Base-by-base conservation (phyloP, 257 asterid genomes). In the Eucommia ulmoides region DNA sequence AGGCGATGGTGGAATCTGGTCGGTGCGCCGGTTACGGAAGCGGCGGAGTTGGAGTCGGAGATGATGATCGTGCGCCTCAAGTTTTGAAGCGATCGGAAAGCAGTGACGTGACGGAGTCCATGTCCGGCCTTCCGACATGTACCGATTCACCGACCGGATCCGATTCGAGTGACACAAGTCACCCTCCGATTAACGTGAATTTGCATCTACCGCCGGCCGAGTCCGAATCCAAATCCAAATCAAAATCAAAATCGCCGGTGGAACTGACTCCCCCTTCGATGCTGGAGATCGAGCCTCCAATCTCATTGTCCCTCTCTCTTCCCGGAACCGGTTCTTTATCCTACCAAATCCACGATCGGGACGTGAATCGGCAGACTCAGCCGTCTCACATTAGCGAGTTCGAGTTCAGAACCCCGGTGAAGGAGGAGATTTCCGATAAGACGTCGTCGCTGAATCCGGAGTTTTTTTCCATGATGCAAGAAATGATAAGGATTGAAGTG, bases 401-500 rank as follows among this genome's bases (percentile, higher is more conserved):
- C 51, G 19, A 7, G n/a, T 17, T 55, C 24, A 59, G 38, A 19
- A 47, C 54, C 49, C 22, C 23, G 24, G 45, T 41, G 16, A 6
- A 19, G 24, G 53, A 48, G 48, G 58, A 15, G 24, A 41, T 18
- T 51, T 53, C 45, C 56, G 50, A 42, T 23, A 54, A 25, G 24
- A 24, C 62, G 1, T 10, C 14, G 60, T 14, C 52, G 48, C 56
- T 72, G 19, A 53, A 42, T 38, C 57, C 73, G 3, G 75, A 72
- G 45, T 57, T 69, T 2, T 45, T 42, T 33, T 51, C 62, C 1
- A 23, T 69, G 44, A 52, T 72, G 63, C 62, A 56, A 41, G 67
- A 73, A 4, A 51, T 76, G 58, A 55, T 76, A 45, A 69, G 25
- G 61, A 38, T 12, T 23, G 83, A 76, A 64, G 69, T 73, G 51